Base-by-base conservation (phyloP, 164 flowering plant species). In the Vitis vinifera region DNA sequence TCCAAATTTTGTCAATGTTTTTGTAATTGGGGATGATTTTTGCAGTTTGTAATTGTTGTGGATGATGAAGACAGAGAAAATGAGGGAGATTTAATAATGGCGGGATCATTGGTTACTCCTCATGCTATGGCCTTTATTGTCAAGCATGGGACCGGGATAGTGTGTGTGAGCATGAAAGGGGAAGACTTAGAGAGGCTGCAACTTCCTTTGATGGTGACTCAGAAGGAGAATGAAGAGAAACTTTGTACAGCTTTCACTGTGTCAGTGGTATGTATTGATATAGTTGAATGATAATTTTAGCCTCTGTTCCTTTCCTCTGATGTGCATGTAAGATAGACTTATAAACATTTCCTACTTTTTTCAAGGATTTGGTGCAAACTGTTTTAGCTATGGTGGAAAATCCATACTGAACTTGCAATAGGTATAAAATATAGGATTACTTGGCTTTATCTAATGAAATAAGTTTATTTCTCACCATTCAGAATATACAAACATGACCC, bases 61-160 rank as follows among this genome's bases (percentile, higher is more conserved):
- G 99, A 96, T 78, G 99, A 96, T 65, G 99, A 93, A 72, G 97
- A 89, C 78, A 80, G 97, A 78, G 99, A 96, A 81, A 93, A 93
- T 80, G 98, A 90, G 76, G 98, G 98, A 69, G 98, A 93, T 84
- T 73, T 96, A 51, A 91, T 96, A 71, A 90, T 96, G 98, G 92
- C 98, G 5, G 99, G 94, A 57, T 73, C 87, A 27, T 31, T 82
- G 77, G 98, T 81, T 19, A 96, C 97, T 51, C 90, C 97, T 64
- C 97, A 91, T 74, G 92, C 92, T 53, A 87, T 93, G 97, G 97
- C 99, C 55, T 96, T 91, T 72, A 78, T 93, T 76, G 99, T 96
- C 69, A 96, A 88, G 84, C 91, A 96, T 81, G 97, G 97, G 65
- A 96, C 97, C 73, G 99, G 99, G 59, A 96, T 96, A 67, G 93